Conservation (phyloP, 805 yeast genomes). For the Jamesozyma rosinii region DNA sequence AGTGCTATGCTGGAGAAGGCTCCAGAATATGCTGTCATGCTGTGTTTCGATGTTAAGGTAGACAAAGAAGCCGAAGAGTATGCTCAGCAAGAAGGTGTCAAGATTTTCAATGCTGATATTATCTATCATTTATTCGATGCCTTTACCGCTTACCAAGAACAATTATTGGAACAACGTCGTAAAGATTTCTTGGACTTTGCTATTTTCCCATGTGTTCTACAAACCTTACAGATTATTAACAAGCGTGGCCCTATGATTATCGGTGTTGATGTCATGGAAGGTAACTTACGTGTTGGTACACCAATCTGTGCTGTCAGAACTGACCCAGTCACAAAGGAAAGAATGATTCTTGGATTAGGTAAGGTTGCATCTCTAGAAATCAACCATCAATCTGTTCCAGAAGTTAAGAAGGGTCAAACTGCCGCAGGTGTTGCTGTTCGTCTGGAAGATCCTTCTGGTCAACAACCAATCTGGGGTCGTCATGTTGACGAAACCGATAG, state of each 20-base stretch:
- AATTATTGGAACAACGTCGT: conserved; percentile 82
- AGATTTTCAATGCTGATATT: conserved; percentile 90
- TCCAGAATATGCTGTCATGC: conserved; percentile 92
- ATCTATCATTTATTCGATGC: conserved; percentile 94
- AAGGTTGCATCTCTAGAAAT: conserved; percentile 89
- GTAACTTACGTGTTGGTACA: conserved; percentile 80
- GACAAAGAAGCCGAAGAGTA: conserved; percentile 98
- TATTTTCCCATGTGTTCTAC: conserved; percentile 88
- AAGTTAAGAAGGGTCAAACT: conserved; percentile 89
- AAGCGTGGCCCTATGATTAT: conserved; percentile 98
- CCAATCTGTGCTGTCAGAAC: conserved; percentile 90
- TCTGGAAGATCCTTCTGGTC: conserved; percentile 82
- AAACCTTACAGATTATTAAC: conserved; percentile 92
- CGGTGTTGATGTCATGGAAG: conserved; percentile 96
- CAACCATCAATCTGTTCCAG: conserved; percentile 74
- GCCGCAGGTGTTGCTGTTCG: conserved; percentile 98
- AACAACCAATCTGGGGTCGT: conserved; percentile 98
- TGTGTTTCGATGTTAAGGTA: conserved; percentile 93
- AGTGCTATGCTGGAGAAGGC: conserved; percentile 95
- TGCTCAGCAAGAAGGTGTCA: conserved; percentile 86
- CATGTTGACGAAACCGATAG: conserved; percentile 91
- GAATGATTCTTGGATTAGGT: conserved; percentile 63
- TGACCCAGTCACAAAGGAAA: conserved; percentile 77
- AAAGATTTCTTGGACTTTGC: conserved; percentile 82
- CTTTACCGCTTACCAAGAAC: conserved; percentile 83